Percentiles rank a stretch among this genome's conserved stretches.
Conservation (phyloP, 2,329 filamentous ascomycete genomes). For the Aspergillus oerlinghausenensis region DNA sequence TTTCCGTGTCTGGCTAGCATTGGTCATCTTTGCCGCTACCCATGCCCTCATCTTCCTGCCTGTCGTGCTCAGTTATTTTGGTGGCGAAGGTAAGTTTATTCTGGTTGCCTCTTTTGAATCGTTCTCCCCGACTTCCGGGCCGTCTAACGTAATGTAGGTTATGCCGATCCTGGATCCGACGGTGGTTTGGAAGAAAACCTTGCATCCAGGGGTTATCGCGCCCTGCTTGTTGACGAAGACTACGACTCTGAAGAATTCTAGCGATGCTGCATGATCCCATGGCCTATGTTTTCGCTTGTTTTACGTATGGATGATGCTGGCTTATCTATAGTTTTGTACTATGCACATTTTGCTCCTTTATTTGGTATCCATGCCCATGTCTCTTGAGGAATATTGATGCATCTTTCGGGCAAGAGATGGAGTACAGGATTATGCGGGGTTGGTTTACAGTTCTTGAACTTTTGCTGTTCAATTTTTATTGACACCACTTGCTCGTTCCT, state of each 20-base stretch:
- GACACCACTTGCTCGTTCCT: not conserved
- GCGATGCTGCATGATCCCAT: slow-evolving; percentile 4
- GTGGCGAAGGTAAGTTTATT: slow-evolving; percentile 62
- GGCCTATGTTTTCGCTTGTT: not conserved
- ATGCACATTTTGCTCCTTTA: not conserved
- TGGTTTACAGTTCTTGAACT: not conserved
- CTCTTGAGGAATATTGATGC: not conserved
- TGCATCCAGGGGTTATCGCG: slow-evolving; percentile 70
- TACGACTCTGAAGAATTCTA: slow-evolving; percentile 65
- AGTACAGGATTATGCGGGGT: not conserved
- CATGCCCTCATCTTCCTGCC: slow-evolving; percentile 91
- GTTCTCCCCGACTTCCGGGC: not conserved
- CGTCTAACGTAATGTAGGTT: slow-evolving; percentile 49
- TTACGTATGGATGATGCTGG: not conserved
- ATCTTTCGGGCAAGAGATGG: not conserved
- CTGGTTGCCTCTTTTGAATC: slow-evolving; percentile 11
- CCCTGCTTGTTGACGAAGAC: slow-evolving; percentile 71
- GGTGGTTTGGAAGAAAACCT: slow-evolving; percentile 88
- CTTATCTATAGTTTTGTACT: not conserved
- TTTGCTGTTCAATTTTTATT: not conserved
- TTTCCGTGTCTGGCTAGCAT: slow-evolving; percentile 90
- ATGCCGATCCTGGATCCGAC: slow-evolving; percentile 80
- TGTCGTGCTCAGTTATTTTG: slow-evolving; percentile 78
- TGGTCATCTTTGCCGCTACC: slow-evolving; percentile 81
- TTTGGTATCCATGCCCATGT: not conserved